Evolutionary conservation across 2,329 filamentous ascomycete genomes (phyloP).

Genomic region (Nigrograna mackinnonii): DNA sequence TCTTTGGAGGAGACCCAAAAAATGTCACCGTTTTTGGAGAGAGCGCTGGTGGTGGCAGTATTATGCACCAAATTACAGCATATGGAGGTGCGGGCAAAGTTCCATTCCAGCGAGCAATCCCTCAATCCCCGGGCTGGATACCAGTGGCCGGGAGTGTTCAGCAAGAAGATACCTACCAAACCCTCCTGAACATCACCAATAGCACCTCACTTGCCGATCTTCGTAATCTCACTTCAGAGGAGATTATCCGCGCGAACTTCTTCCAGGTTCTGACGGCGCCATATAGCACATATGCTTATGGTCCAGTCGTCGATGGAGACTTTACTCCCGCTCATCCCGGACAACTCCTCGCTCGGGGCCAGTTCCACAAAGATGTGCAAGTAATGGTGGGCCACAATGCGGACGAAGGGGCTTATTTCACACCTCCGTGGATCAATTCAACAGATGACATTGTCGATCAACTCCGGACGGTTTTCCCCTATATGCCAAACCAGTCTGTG

Average conservation of each 20-base stretch:
- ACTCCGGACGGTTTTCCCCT: constrained; percentile 29
- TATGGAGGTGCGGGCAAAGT: constrained; percentile 42
- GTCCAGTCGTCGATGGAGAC: constrained; percentile 37
- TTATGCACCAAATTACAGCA: constrained; percentile 46
- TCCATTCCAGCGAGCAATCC: constrained; percentile 42
- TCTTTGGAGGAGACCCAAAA: constrained; percentile 43
- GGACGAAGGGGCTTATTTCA: constrained; percentile 51
- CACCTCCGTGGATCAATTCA: constrained; percentile 40
- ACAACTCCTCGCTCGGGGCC: constrained; percentile 39
- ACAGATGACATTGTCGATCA: constrained; percentile 28
- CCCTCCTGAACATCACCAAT: constrained; percentile 35
- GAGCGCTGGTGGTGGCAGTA: constrained; percentile 40
- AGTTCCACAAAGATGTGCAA: constrained; percentile 38
- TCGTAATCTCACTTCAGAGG: constrained; percentile 31
- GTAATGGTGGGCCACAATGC: constrained; percentile 48
- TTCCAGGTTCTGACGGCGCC: constrained; percentile 30
- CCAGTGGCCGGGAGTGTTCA: constrained; percentile 24
- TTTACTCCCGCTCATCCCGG: constrained; percentile 35
- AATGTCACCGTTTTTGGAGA: constrained; percentile 44
- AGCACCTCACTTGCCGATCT: constrained; percentile 36
- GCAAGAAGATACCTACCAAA: constrained; percentile 33
- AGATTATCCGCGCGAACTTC: constrained; percentile 37
- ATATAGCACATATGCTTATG: constrained; percentile 39
- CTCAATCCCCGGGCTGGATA: constrained; percentile 46
- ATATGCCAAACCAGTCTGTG: constrained; percentile 33